Conservation (phyloP, 345 rosid species). For the Dipteronia dyeriana region DNA sequence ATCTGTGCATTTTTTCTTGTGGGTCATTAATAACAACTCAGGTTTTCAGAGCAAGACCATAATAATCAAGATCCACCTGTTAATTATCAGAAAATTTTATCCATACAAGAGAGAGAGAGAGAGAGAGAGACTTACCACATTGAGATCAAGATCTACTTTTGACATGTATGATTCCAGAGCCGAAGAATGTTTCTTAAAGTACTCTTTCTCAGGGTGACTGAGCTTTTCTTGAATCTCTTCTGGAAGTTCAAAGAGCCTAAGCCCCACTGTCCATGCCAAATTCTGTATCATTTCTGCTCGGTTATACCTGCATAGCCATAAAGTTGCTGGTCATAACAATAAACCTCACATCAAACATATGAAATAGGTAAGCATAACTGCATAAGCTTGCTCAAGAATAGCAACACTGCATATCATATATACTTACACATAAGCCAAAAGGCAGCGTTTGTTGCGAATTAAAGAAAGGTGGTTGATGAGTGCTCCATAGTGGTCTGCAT, state of each 20-base stretch:
- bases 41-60: not conserved
- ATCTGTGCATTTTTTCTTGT: not conserved
- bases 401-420: constrained; percentile 6
- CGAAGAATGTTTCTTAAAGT: constrained; percentile 64
- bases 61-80: not conserved
- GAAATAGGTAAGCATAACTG: constrained; percentile 3
- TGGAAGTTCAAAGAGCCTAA: constrained; percentile 70
- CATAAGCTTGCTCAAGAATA: constrained; percentile 10
- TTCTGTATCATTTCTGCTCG: constrained; percentile 76
- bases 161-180: constrained; percentile 75
- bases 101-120: not conserved
- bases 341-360: not conserved
- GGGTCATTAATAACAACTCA: not conserved
- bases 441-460: constrained; percentile 86
- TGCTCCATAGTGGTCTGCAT: constrained; percentile 87
- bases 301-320: constrained; percentile 57
- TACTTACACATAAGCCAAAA: constrained; percentile 86
- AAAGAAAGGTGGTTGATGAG: constrained; percentile 85
- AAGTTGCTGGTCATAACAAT: not conserved
- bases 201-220: constrained; percentile 61
- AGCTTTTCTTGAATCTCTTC: constrained; percentile 75
- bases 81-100: not conserved
- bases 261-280: constrained; percentile 74
- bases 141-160: constrained; percentile 68
- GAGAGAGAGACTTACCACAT: constrained; percentile 54